These are phyloP conservation scores for Leccinum imitatum DNA, from an alignment of 768 basidiomycete species.

Conservation along the genomic window DNA sequence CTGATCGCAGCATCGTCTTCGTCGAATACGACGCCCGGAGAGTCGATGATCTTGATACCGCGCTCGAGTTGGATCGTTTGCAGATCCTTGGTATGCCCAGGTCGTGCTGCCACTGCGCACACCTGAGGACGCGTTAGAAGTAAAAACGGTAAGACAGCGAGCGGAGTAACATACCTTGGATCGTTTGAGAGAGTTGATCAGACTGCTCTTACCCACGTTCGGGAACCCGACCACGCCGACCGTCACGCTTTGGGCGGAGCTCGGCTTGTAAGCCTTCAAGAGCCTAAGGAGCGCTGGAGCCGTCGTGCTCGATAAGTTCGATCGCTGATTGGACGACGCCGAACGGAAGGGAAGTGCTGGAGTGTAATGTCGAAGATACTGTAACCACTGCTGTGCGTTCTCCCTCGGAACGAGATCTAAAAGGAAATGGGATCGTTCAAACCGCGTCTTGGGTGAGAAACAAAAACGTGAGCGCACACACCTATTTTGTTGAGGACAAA, in stretches of 20 bases:
- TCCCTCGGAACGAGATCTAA: constrained; percentile 85
- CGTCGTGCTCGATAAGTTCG: constrained; percentile 76
- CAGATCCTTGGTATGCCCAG: constrained; percentile 90
- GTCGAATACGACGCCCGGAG: constrained; percentile 94
- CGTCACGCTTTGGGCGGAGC: constrained; percentile 63
- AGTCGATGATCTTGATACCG: constrained; percentile 89
- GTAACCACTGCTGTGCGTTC: constrained; percentile 89
- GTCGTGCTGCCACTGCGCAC: constrained; percentile 93
- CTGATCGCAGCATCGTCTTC: constrained; percentile 55
- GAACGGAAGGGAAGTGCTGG: constrained; percentile 93
- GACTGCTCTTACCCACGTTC: constrained; percentile 93
- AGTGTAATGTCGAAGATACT: constrained; percentile 86
- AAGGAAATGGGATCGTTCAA: neutral
- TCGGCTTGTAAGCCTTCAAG: constrained; percentile 80
- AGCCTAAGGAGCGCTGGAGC: constrained; percentile 77
- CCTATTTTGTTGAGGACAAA: constrained; percentile 97
- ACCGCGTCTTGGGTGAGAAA: neutral
- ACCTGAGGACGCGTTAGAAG: constrained; percentile 43
- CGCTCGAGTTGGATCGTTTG: constrained; percentile 93
- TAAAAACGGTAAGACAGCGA: neutral
- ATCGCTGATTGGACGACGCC: constrained; percentile 71
- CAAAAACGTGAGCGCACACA: constrained; percentile 33
- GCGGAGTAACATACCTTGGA: constrained; percentile 51
- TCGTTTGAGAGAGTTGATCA: constrained; percentile 91
- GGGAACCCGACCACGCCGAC: constrained; percentile 97